Evolutionary conservation across 768 basidiomycete species (phyloP), one percentile per base, ranked within the genome.

Genomic region (Thelephora ganbajun): DNA sequence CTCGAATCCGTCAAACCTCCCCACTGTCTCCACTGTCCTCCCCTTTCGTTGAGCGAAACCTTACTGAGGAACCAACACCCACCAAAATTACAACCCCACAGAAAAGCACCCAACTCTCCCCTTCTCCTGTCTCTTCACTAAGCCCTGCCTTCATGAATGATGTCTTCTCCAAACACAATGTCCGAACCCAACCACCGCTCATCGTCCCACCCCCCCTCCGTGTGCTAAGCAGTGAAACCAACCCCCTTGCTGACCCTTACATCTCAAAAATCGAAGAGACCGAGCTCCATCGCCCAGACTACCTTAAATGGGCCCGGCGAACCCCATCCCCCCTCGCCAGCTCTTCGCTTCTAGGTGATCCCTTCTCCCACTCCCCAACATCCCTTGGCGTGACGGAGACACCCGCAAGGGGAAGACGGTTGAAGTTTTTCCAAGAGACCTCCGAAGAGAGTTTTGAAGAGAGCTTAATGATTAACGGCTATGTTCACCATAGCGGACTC

Each of bases 371-470:
- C 22, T 26, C 33, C 18, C 37, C 48, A 11, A 44, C 50, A 2
- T 57, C 65, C 30, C 64, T 84, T 26, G 83, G 82, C 13, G 77
- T 87, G 22, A 72, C 71, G 53, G 77, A 80, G 53, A 85, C 76
- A 54, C 83, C 85, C 0, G 61, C 69, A 47, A 86, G 81, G 63
- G 86, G 86, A 1, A 69, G 85, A 48, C 69, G 83, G 45, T 65
- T 87, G 33, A 79, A 77, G 53, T 61, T 89, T 35, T 88, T 87
- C 60, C 83, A 85, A 59, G 83, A 85, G 63, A 86, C 83, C 0
- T 82, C 80, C 3, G 83, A 84, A 42, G 83, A 84, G 62, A 87
- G 83, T 56, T 87, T 88, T 54, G 85, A 88, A 56, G 84, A 88
- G 63, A 83, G 83, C 54, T 60, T 87, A 36, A 83, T 86, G 75